Percentiles rank a stretch among this genome's conserved stretches.
Conservation (phyloP, 163 green algal genomes). For the Trebouxiophyceae sp. region DNA sequence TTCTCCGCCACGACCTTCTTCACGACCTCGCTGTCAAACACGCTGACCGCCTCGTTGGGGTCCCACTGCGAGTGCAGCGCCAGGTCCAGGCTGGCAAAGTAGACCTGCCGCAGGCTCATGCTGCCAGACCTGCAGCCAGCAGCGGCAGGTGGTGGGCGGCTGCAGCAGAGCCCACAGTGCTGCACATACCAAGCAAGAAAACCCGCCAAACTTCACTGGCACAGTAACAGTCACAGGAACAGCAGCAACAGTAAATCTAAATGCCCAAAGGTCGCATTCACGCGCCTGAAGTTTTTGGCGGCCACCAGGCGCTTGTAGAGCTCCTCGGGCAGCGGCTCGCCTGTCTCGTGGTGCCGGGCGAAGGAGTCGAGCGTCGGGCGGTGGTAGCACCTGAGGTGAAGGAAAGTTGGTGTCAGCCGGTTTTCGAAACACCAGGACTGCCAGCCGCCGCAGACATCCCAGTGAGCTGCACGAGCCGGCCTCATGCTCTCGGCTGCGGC, state of each 20-base stretch:
- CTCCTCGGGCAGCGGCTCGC: conserved; percentile 79
- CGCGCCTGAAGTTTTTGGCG: conserved; percentile 52
- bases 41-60: conserved; percentile 39
- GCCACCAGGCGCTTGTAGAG: conserved; percentile 76
- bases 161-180: no score
- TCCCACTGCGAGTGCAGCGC: conserved; percentile 80
- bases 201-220: no score
- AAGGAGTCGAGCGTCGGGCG: conserved; percentile 76
- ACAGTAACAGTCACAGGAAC: no score
- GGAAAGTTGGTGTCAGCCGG: no score
- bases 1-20: conserved; percentile 39
- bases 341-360: conserved; percentile 85
- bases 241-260: no score
- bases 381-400: conserved; percentile 64
- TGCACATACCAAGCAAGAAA: no score
- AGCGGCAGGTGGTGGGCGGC: no score
- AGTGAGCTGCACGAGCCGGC: no score
- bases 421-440: no score
- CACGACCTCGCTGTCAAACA: conserved; percentile 62
- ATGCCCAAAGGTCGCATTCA: no score
- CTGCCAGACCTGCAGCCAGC: conserved; percentile 37
- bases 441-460: no score
- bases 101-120: conserved; percentile 71
- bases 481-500: no score
- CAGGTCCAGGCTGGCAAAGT: conserved; percentile 87